Evolutionary conservation across 768 basidiomycete species (phyloP), one percentile per base, ranked within the genome.

Genomic region (Leccinellum albellum): DNA sequence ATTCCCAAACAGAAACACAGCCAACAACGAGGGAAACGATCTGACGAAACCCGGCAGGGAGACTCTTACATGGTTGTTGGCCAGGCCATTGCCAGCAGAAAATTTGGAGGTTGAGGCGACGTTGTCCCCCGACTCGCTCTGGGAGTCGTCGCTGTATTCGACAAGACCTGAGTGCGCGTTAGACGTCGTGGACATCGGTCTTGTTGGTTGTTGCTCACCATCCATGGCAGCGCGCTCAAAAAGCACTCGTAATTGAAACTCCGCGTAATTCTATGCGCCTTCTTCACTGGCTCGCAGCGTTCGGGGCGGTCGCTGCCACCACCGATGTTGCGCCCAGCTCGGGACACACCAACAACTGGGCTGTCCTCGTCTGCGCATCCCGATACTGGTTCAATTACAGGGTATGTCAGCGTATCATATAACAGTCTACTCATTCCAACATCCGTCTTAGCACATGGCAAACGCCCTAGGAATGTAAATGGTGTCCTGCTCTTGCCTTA

Each of bases 331-430:
- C 32, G 9, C 29, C 9, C 8, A 31, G 10, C 40, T 69, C 71
- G 6, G 69, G 75, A 6, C 94, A 97, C 69, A 97, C 96, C 6
- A 99, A 98, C 69, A 98, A 98, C 71, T 99, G 97, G 97, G 97
- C 97, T 2, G 95, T 99, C 6, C 78, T 98, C 33, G 95, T 98
- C 4, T 95, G 91, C 65, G 82, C 97, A 1, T 97, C 94, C 6
- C 71, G 95, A 56, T 96, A 95, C 70, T 98, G 95, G 95, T 99
- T 99, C 79, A 99, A 99, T 70, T 99, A 99, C 68, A 78, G 96
- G 44, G 96, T 97, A 67, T 0, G 23, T 80, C 17, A 0, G 32
- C 37, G 6, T 45, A 49, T 7, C 1, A 3, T 37, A 7, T 29
- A 29, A 3, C 28, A 32, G 20, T 14, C n/a, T 14, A 21, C 47